A percentile compares a stretch with the other conserved stretches of the same genome.
phyloP scores from a whole-genome alignment of 2,329 filamentous ascomycete species.

The Penicillium capsulatum region DNA sequence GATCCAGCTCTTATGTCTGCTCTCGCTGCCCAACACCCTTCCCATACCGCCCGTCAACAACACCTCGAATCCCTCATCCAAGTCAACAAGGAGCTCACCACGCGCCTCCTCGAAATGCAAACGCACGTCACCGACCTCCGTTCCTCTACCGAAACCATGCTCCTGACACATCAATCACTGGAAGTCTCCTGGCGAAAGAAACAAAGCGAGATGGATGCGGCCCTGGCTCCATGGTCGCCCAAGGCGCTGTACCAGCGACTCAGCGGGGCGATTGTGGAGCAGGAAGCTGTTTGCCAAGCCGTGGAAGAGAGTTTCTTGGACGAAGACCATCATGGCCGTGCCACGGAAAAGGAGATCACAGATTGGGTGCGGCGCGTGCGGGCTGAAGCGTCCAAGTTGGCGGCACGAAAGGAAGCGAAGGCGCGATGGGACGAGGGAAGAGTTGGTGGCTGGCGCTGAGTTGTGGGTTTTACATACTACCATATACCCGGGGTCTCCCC shows the following conservation, averaged over 20 bases:
- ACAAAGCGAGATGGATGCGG: constrained; percentile 82
- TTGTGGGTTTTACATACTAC: too few relatives aligned
- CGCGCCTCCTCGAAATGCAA: constrained; percentile 40
- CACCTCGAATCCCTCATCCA: constrained; percentile 62
- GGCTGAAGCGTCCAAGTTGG: constrained; percentile 73
- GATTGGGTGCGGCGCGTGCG: constrained; percentile 82
- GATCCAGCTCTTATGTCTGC: constrained; percentile 65
- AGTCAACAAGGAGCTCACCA: constrained; percentile 67
- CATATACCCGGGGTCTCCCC: too few relatives aligned
- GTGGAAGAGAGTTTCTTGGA: constrained; percentile 93
- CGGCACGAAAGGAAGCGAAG: constrained; percentile 78
- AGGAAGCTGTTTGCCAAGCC: constrained; percentile 72
- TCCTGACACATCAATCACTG: constrained; percentile 76
- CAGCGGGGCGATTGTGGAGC: constrained; percentile 71
- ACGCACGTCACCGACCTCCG: constrained; percentile 53
- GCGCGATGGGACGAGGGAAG: constrained; percentile 93
- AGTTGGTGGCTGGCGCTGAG: constrained; percentile 86
- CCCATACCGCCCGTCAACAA: constrained; percentile 61
- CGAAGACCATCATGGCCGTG: constrained; percentile 49
- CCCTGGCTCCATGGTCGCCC: constrained; percentile 78
- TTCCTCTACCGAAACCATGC: constrained; percentile 69
- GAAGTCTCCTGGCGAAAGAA: constrained; percentile 91
- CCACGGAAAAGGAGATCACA: constrained; percentile 72
- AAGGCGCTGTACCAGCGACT: constrained; percentile 81
- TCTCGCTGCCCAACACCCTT: constrained; percentile 72